Conservation (phyloP, 371 early-diverging fungal genomes). For the Mortierella sp. region DNA sequence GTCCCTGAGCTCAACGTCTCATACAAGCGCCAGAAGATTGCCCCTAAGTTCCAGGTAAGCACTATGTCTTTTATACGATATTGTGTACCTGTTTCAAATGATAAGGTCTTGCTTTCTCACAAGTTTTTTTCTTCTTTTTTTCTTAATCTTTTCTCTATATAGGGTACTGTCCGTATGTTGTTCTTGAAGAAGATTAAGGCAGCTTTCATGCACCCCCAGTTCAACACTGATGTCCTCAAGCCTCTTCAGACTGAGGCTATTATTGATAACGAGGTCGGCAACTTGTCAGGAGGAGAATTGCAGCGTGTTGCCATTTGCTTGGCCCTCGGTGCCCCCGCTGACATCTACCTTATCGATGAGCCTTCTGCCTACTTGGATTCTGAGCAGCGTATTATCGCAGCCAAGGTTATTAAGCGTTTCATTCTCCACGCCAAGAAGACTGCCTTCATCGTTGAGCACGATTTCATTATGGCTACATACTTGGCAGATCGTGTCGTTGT, state of each 20-base stretch:
- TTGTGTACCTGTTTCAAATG: background rate
- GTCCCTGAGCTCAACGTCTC: conserved; percentile 93
- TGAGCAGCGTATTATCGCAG: conserved; percentile 99
- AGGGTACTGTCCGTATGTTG: conserved; percentile 96
- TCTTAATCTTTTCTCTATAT: background rate
- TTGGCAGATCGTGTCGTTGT: conserved; percentile 99
- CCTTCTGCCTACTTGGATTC: conserved; percentile 99
- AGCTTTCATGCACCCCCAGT: conserved; percentile 95
- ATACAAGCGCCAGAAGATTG: conserved; percentile 99
- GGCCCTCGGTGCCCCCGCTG: conserved; percentile 96
- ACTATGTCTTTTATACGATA: background rate
- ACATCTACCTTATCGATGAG: conserved; percentile 99
- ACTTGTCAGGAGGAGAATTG: conserved; percentile 99
- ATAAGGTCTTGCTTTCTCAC: background rate
- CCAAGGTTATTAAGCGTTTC: conserved; percentile 99
- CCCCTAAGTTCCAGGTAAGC: conserved; percentile 88
- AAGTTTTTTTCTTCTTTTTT: background rate
- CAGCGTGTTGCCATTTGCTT: conserved; percentile 99
- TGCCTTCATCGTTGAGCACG: conserved; percentile 99
- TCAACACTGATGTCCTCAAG: conserved; percentile 98
- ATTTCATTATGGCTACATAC: conserved; percentile 99
- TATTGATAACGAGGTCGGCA: conserved; percentile 93
- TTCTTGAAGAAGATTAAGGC: conserved; percentile 95
- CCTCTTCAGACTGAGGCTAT: conserved; percentile 96
- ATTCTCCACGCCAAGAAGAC: conserved; percentile 98